A percentile compares a stretch with the other conserved stretches of the same genome.
Evolutionary conservation across 768 basidiomycete species (phyloP).

Genomic region (Imleria badia): DNA sequence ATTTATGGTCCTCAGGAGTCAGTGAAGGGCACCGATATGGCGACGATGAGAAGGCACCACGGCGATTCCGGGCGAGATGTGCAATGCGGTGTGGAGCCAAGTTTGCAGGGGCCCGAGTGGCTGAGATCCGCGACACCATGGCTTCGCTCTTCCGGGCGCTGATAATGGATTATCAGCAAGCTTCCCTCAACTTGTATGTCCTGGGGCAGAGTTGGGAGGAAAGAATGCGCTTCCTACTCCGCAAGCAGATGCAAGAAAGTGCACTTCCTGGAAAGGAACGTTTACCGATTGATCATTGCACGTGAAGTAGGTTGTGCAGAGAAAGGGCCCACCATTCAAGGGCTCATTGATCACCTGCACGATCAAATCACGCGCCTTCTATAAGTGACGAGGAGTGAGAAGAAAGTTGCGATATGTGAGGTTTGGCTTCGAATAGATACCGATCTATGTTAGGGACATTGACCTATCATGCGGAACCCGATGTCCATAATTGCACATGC

Average conservation of each 20-base stretch:
- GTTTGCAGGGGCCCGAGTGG: neutral
- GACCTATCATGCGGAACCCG: neutral
- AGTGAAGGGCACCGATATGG: neutral
- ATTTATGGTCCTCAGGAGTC: constrained; percentile 2
- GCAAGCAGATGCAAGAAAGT: neutral
- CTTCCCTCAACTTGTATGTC: neutral
- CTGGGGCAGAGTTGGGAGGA: neutral
- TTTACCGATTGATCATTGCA: neutral
- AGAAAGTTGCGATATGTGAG: neutral
- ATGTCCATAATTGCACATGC: neutral
- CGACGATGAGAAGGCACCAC: neutral
- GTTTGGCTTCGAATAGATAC: constrained; percentile 4
- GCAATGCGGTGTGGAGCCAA: constrained; percentile 7
- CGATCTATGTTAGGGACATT: neutral
- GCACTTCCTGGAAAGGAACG: neutral
- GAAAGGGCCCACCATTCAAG: neutral
- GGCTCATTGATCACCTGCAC: neutral
- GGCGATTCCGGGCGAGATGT: neutral
- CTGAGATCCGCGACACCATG: neutral
- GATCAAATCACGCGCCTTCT: neutral
- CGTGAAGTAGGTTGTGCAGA: neutral
- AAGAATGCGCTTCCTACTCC: neutral
- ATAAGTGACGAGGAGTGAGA: neutral
- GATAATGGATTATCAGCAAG: neutral
- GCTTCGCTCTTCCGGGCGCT: neutral